Conservation (phyloP, 192 early-diverging fungal species). For the Rhizoclosmatium sp. region DNA sequence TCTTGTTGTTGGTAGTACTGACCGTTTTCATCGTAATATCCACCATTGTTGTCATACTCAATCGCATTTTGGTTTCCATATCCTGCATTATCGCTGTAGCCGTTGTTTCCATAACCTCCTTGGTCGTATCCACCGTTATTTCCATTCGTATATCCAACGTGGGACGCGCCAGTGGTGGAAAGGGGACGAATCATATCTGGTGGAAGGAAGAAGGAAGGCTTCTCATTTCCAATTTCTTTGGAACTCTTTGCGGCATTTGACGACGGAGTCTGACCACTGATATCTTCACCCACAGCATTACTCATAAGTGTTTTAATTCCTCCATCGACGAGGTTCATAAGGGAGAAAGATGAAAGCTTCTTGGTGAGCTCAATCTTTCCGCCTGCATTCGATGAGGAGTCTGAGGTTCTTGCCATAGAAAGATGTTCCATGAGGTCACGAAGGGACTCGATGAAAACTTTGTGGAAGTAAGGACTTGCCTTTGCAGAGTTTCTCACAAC, state of each 20-base stretch:
- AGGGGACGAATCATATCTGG: conserved; percentile 29
- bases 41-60: not conserved
- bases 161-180: not conserved
- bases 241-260: not conserved
- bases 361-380: conserved; percentile 18
- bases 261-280: not conserved
- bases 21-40: conserved; percentile 1
- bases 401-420: conserved; percentile 45
- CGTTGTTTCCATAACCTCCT: not conserved
- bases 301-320: conserved; percentile 72
- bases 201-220: conserved; percentile 26
- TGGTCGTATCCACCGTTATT: conserved; percentile 12
- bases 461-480: conserved; percentile 79
- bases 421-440: conserved; percentile 76
- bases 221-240: not conserved
- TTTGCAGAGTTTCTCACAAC: conserved; percentile 75
- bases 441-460: conserved; percentile 73
- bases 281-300: conserved; percentile 63
- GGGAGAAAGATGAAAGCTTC: conserved; percentile 20
- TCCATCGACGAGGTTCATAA: conserved; percentile 60
- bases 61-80: conserved; percentile 13
- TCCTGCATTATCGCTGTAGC: not conserved
- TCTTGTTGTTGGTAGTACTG: not conserved
- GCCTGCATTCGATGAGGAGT: conserved; percentile 52
- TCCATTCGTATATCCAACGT: conserved; percentile 3